Evolutionary conservation across 2,329 filamentous ascomycete species (phyloP), one percentile per base, ranked within the genome.

Genomic region (Sporothrix curviconia): DNA sequence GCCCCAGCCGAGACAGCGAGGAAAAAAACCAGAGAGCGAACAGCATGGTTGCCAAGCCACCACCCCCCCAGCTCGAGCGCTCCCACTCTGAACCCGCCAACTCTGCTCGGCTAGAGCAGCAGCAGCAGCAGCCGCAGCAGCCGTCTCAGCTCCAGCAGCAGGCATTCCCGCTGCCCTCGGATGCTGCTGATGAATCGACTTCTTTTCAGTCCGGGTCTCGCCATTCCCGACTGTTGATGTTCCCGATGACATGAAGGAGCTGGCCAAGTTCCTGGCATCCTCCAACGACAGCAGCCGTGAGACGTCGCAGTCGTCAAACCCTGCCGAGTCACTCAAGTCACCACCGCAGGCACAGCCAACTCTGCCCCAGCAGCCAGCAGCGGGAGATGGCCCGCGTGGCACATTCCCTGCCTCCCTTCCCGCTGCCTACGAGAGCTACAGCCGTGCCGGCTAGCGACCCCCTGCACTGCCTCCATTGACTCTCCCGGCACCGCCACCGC

Each of bases 401-500:
- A n/a, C 40, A 17, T n/a, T 37, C 12, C 4, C 36, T 28, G 3
- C 30, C 56, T 17, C 30, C 19, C 1, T 22, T 44, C 9, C 9
- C 52, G 2, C 32, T 50, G 22, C 15, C 37, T 1, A 12, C 51
- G 7, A 56, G 47, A 36, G 30, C 44, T 28, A 57, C 55, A 11
- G 36, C 53, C 3, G 47, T 64, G n/a, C 73, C 78, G 7, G 76
- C 77, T 7, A 81, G 78, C 57, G 78, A 82, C 56, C 74, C 77
- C 65, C 74, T 30, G 64, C 46, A 62, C 65, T 66, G 32, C 65
- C 64, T 7, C 64, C 64, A 6, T 56, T 70, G 30, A 66, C 68
- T 15, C 61, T 67, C 25, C 65, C 72, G 1, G 61, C 63, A 0
- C 50, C 57, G 22, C 64, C 63, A 22, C 68, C 67, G 51, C 60